A percentile compares a stretch with the other conserved stretches of the same genome.
Conservation (phyloP, 1,139 yeast genomes). For the Wickerhamomyces sp. region DNA sequence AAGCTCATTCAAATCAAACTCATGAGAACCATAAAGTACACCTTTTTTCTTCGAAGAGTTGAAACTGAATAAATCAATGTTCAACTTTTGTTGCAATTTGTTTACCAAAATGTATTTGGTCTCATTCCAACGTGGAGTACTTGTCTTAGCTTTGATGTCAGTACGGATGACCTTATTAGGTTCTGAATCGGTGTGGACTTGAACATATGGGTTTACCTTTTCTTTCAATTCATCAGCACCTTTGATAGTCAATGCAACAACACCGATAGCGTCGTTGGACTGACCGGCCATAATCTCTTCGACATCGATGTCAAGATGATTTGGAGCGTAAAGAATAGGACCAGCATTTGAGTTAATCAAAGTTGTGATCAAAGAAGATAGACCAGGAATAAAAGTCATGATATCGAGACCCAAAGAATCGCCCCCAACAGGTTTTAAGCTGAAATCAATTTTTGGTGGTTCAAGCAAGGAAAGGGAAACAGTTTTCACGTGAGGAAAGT, state of each 20-base stretch:
- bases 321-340: conserved; percentile 80
- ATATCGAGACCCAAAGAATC: conserved; percentile 78
- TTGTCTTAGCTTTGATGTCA: conserved; percentile 48
- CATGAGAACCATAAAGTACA: conserved; percentile 50
- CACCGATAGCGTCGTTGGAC: conserved; percentile 63
- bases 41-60: conserved; percentile 48
- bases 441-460: conserved; percentile 73
- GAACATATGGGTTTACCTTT: conserved; percentile 57
- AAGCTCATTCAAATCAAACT: conserved; percentile 52
- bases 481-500: conserved; percentile 69
- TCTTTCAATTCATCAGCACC: conserved; percentile 47
- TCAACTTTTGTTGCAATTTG: conserved; percentile 51
- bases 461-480: conserved; percentile 70
- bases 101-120: conserved; percentile 56
- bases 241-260: conserved; percentile 55
- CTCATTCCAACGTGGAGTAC: conserved; percentile 62
- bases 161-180: conserved; percentile 44
- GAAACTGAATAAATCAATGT: conserved; percentile 50
- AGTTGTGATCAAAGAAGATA: conserved; percentile 65
- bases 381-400: conserved; percentile 79
- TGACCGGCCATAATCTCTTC: conserved; percentile 63
- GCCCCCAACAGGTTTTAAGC: conserved; percentile 84
- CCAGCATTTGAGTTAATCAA: conserved; percentile 65
- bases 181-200: conserved; percentile 41
- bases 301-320: conserved; percentile 67